Evolutionary conservation across 257 asterid genomes (phyloP).

Genomic region (Rauvolfia tetraphylla): DNA sequence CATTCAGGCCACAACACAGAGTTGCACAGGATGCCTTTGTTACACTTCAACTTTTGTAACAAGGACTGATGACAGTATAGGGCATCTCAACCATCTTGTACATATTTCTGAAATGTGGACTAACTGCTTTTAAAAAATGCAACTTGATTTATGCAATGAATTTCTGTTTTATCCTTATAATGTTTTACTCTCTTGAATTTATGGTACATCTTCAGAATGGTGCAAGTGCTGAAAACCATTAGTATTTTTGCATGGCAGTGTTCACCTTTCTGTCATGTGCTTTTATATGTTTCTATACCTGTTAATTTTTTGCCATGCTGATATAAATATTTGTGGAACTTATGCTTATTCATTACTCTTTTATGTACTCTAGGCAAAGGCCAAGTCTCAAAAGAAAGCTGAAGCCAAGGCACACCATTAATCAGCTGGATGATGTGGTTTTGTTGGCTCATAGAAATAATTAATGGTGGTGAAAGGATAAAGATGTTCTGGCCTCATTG

Average conservation of each 20-base stretch:
- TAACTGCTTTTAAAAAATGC: background rate
- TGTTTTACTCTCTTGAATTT: constrained; percentile 1
- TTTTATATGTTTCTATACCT: background rate
- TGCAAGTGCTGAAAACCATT: background rate
- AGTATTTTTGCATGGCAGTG: background rate
- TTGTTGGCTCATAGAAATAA: constrained; percentile 32
- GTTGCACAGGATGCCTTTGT: background rate
- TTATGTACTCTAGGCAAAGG: constrained; percentile 33
- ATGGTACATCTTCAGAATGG: background rate
- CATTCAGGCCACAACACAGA: background rate
- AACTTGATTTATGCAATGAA: background rate
- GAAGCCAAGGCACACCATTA: constrained; percentile 68
- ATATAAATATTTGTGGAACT: background rate
- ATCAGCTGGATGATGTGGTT: constrained; percentile 15
- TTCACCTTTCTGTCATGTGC: background rate
- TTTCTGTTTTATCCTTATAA: background rate
- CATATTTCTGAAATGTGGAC: background rate
- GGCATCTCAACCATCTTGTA: background rate
- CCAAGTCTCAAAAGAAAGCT: constrained; percentile 68
- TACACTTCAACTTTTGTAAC: background rate
- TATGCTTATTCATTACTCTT: background rate
- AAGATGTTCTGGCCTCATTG: constrained; percentile 30
- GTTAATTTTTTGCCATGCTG: background rate
- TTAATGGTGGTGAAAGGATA: constrained; percentile 23
- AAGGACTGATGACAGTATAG: background rate